Conservation (phyloP, 306 rosid species). For the Rosa rugosa region DNA sequence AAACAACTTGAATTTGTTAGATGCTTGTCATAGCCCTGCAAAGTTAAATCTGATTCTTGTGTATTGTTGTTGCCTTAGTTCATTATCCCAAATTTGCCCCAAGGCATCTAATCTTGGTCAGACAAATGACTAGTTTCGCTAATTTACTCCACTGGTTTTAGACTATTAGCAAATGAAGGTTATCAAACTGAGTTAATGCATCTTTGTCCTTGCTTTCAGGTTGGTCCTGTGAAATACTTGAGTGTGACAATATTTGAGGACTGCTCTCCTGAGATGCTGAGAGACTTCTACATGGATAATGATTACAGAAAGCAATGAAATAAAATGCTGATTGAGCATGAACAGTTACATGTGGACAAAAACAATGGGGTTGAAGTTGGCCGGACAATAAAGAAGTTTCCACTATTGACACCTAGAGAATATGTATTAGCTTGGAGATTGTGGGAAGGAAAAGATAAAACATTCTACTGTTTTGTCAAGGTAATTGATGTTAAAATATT, state of each 20-base stretch:
- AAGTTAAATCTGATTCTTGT: conserved; percentile 11
- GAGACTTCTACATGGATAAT: conserved; percentile 92
- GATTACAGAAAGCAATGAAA: conserved; percentile 91
- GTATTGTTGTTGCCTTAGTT: conserved; percentile 3
- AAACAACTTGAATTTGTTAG: background rate
- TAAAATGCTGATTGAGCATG: conserved; percentile 66
- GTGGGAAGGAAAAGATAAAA: conserved; percentile 80
- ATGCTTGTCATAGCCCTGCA: background rate
- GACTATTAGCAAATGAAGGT: background rate
- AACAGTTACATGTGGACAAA: conserved; percentile 69
- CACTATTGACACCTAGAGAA: conserved; percentile 83
- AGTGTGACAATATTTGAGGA: conserved; percentile 72
- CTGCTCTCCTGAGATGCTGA: conserved; percentile 66
- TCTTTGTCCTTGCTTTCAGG: conserved; percentile 67
- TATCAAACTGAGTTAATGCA: conserved; percentile 25
- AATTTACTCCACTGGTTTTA: background rate
- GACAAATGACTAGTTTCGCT: background rate
- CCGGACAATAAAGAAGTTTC: conserved; percentile 75
- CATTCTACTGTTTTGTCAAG: conserved; percentile 82
- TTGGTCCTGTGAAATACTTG: conserved; percentile 75
- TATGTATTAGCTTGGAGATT: conserved; percentile 90
- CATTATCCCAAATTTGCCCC: conserved; percentile 11
- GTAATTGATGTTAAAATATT: conserved; percentile 33
- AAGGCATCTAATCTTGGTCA: background rate
- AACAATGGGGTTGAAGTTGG: conserved; percentile 78